Evolutionary conservation across 257 asterid species (phyloP).

Genomic region (Petunia secreta): DNA sequence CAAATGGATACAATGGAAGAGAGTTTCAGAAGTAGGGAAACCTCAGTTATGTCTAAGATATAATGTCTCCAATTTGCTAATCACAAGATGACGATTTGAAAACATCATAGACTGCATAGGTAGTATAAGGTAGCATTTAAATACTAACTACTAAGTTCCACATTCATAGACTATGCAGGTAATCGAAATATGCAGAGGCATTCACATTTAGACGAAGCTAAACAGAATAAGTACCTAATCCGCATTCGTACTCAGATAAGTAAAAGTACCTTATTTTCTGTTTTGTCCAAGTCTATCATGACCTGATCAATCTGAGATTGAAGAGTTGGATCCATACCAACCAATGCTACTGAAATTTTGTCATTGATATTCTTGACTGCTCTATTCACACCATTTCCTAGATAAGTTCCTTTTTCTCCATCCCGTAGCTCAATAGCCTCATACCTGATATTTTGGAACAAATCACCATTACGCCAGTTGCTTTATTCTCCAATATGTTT

Average conservation of each 20-base stretch:
- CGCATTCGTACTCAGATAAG: background rate
- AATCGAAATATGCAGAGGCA: background rate
- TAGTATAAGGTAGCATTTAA: constrained; percentile 10
- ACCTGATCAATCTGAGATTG: constrained; percentile 98
- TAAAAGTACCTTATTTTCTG: constrained; percentile 81
- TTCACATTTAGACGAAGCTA: background rate
- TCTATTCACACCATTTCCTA: constrained; percentile 91
- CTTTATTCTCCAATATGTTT: background rate
- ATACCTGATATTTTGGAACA: constrained; percentile 57
- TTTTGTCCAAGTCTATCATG: constrained; percentile 98
- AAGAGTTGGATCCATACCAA: constrained; percentile 99
- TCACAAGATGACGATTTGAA: background rate
- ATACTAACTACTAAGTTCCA: background rate
- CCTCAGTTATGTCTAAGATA: background rate
- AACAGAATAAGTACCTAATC: background rate
- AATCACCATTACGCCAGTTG: constrained; percentile 17
- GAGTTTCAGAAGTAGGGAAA: background rate
- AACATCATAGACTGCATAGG: background rate
- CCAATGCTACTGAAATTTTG: constrained; percentile 92
- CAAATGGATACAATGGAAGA: constrained; percentile 5
- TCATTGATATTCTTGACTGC: constrained; percentile 94
- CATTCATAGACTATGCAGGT: constrained; percentile 14
- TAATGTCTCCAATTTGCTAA: constrained; percentile 1
- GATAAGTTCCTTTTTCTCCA: constrained; percentile 90
- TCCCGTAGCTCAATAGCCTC: constrained; percentile 96